Percentiles rank a stretch among this genome's conserved stretches.
phyloP scores from a whole-genome alignment of 495 filamentous ascomycete species.

The Aspergillus hancockii region DNA sequence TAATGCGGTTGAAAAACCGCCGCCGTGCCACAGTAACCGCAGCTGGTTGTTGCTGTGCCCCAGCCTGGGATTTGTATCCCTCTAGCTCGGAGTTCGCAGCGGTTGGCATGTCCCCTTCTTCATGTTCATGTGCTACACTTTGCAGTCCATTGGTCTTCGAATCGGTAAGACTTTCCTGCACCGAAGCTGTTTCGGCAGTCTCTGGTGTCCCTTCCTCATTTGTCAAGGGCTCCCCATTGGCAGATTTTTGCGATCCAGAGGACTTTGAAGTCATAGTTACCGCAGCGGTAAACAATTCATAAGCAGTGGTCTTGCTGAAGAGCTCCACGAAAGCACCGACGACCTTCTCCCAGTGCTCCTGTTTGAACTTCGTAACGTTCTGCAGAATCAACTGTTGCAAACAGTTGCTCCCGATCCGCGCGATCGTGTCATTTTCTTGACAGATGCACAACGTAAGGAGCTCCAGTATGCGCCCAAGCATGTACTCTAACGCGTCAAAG shows the following conservation, averaged over 20 bases:
- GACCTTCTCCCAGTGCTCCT: conserved; percentile 88
- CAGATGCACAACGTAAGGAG: conserved; percentile 94
- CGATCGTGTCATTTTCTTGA: conserved; percentile 98
- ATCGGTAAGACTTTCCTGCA: conserved; percentile 40
- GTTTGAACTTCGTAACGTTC: conserved; percentile 86
- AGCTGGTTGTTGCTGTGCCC: conserved; percentile 77
- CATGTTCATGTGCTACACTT: conserved; percentile 40
- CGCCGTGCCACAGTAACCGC: conserved; percentile 89
- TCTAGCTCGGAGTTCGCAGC: conserved; percentile 64
- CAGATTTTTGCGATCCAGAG: conserved; percentile 30
- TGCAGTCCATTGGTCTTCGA: conserved; percentile 64
- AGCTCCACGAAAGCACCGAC: conserved; percentile 94
- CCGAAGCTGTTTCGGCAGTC: conserved; percentile 20
- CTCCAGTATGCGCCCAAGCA: conserved; percentile 94
- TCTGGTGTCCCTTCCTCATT: conserved; percentile 26
- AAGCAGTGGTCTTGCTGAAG: conserved; percentile 90
- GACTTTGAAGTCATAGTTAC: conserved; percentile 51
- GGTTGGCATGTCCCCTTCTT: conserved; percentile 40
- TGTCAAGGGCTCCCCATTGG: conserved; percentile 34
- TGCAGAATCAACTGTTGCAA: conserved; percentile 94
- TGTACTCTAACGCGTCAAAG: conserved; percentile 91
- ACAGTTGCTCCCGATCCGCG: conserved; percentile 96
- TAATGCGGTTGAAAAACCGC: conserved; percentile 99
- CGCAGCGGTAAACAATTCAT: conserved; percentile 88
- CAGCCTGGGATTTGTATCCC: conserved; percentile 75